Base-by-base conservation (phyloP, 208 protist genomes). In the Crithidia bombi region DNA sequence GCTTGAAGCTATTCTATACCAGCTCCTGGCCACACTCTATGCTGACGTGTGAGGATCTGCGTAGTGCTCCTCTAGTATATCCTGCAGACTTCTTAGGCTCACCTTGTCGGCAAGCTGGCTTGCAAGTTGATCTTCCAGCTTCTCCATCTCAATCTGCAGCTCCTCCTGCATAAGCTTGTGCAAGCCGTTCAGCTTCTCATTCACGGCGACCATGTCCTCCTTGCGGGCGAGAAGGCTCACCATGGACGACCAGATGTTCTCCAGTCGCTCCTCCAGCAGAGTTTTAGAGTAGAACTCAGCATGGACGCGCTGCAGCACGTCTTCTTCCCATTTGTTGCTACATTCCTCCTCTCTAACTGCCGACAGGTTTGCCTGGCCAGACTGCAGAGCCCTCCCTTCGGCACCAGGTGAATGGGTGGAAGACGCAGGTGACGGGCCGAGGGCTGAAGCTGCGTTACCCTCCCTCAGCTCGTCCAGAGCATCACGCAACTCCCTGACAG, bases 231-330 rank as follows among this genome's bases (percentile, higher is more conserved):
- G 76, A 21, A 92, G 74, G 19, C 69, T 70, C 2, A 90, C 47
- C 55, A 93, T 74, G 4, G 87, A 90, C 3, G 67, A 70, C 87
- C 86, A 93, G 41, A 93, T 82, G 65, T 78, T 89, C 69, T 90
- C 83, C 52, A 95, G 72, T 30, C 90, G 85, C 58, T 81, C 79
- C 58, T 95, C 90, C 17, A 94, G 55, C 65, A 88, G 56, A 9
- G 69, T 33, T 38, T 71, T 75, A 12, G 61, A 73, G 66, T 89
- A 90, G 57, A 44, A 73, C 28, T 51, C 66, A 15, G 36, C 59
- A 17, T 73, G 58, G 12, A 78, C 54, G 17, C 41, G 25, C 49
- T 68, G 50, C 25, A 75, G 21, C 35, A 75, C 62, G 33, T 75
- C 61, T 19, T 55, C 54, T 17, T 33, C 55, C 69, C 69, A 68